Conservation (phyloP, 1,139 yeast genomes). For the Yamadazyma aaseri region DNA sequence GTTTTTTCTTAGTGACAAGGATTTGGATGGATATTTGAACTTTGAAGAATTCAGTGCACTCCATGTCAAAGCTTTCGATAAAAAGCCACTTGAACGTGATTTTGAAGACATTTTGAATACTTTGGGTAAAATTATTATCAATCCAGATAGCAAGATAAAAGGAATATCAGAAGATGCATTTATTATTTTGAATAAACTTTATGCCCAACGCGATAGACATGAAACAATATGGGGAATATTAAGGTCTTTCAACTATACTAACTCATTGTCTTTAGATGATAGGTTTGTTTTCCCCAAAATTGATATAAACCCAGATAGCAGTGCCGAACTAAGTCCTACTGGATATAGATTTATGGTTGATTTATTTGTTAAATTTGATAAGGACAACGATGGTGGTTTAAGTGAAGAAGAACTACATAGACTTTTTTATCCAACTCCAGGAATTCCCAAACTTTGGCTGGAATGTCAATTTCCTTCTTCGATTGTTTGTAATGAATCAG, state of each 20-base stretch:
- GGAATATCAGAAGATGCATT: constrained; percentile 80
- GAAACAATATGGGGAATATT: constrained; percentile 96
- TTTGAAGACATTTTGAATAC: constrained; percentile 28
- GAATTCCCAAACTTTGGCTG: constrained; percentile 83
- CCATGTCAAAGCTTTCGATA: constrained; percentile 75
- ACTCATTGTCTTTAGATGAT: constrained; percentile 81
- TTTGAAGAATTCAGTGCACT: constrained; percentile 66
- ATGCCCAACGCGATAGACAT: constrained; percentile 89
- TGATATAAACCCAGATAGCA: constrained; percentile 73
- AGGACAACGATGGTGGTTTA: constrained; percentile 94
- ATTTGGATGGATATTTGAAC: constrained; percentile 81
- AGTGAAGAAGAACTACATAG: constrained; percentile 66
- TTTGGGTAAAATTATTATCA: constrained; percentile 24
- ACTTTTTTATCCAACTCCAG: constrained; percentile 87
- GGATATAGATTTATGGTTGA: constrained; percentile 93
- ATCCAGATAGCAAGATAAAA: constrained; percentile 23
- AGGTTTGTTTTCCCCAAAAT: constrained; percentile 72
- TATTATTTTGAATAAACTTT: constrained; percentile 68
- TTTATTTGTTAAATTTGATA: constrained; percentile 79
- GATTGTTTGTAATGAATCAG: constrained; percentile 86
- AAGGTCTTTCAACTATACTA: constrained; percentile 84
- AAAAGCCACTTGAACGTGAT: constrained; percentile 28
- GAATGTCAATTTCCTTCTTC: constrained; percentile 83
- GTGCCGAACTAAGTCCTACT: constrained; percentile 90
- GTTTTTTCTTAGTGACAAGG: constrained; percentile 81